Base-by-base conservation (phyloP, 495 filamentous ascomycete species). In the Xylaria curta region DNA sequence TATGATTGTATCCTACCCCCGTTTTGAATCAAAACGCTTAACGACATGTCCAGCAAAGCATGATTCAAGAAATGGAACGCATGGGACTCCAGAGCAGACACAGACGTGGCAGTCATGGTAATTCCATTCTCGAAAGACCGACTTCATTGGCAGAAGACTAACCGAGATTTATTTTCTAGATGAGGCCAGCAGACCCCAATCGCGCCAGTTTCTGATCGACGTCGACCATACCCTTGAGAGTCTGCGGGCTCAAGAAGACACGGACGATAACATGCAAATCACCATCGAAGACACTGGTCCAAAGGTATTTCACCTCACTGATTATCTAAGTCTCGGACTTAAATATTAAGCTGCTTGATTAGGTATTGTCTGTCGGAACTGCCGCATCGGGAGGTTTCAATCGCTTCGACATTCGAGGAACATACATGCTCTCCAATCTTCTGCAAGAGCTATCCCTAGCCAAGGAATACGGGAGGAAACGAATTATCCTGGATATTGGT, bases 271-370 rank as follows among this genome's bases (percentile, higher is more conserved):
- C 78, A 91, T 91, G 83, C 94, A 98, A 80, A 99, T 99, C 78
- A 98, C 96, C 6, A 97, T 98, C 74, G 95, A 98, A 78, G 96
- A 98, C 83, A 82, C 85, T 69, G 96, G 96, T 15, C 96, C 96
- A 24, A 99, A 99, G 90, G 94, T 95, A 80, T 67, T 83, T 42
- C 19, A 69, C 53, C 21, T 24, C 2, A 1, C 6, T 42, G 1
- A 6, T 54, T 2, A n/a, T 21, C 13, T 4, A 28, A 47, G 24
- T 44, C 15, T 9, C 28, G 53, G 24, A n/a, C 40, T 54, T 56
- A 19, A 12, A 38, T 54, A 47, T 33, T 68, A 1, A 53, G 4
- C 28, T 47, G 28, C 66, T 73, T 68, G 73, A 69, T 19, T 73
- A 94, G 89, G 89, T 91, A 42, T 83, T 98, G 67, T 89, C 92